A percentile compares a stretch with the other conserved stretches of the same genome.
These are phyloP conservation scores for Corynascus novoguineensis DNA, from an alignment of 495 filamentous ascomycete species.

Conservation along the genomic window DNA sequence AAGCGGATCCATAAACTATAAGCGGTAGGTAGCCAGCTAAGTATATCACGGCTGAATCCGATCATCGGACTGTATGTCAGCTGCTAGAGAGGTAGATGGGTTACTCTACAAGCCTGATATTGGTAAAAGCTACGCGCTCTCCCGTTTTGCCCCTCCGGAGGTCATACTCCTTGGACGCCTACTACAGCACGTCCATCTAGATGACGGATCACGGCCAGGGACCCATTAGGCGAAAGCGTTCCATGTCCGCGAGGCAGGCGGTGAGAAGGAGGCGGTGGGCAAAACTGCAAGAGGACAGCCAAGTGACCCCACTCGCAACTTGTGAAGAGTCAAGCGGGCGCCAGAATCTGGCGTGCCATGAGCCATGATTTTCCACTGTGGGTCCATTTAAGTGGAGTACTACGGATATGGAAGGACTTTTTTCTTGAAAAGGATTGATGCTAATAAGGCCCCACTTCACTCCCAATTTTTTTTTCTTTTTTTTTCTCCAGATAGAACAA, in stretches of 20 bases:
- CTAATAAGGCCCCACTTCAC: background rate
- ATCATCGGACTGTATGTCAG: background rate
- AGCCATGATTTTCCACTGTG: conserved; percentile 3
- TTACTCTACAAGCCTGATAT: no score
- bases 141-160: background rate
- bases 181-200: no score
- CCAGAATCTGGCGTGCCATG: conserved; percentile 4
- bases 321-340: conserved; percentile 2
- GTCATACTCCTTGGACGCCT: no score
- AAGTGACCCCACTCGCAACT: background rate
- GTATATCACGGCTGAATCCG: background rate
- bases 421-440: background rate
- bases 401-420: conserved; percentile 1
- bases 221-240: no score
- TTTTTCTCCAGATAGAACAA: background rate
- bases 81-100: no score
- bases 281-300: background rate
- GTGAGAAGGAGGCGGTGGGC: background rate
- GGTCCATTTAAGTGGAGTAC: conserved; percentile 3
- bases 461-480: no score
- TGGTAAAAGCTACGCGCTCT: no score
- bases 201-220: no score
- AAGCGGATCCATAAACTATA: background rate
- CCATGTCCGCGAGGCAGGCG: background rate
- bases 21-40: no score